Base-by-base conservation (phyloP, 805 yeast species). In the Ogataea paradorogensis region DNA sequence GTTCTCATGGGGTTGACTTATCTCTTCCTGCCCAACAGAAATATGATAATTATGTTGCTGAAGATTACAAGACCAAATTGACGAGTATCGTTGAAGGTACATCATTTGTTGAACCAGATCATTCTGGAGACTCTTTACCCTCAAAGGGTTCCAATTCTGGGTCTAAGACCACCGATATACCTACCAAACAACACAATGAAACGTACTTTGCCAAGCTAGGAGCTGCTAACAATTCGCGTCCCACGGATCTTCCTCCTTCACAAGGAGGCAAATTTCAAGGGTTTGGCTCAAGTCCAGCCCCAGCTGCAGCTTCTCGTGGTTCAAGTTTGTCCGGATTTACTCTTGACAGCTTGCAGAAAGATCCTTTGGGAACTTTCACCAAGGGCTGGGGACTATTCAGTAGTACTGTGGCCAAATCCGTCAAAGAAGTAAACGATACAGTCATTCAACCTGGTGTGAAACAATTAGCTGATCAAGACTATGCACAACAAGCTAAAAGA, bases 301-400 rank as follows among this genome's bases (percentile, higher is more conserved):
- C 82, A 21, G 44, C 50, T 27, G 32, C 48, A 27, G 32, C 48
- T 43, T 45, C 43, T 37, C 34, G 30, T 32, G 45, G 57, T 34
- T 76, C 78, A 1, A 66, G 80, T 7, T 62, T 77, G 26, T 58
- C 82, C 8, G 72, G 73, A 1, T 72, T 87, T 53, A 78, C 84
- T 7, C 53, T 84, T 8, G 86, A 84, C 47, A 79, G 79, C 39
- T 67, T 85, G 35, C 95, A 84, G 61, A 65, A 61, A 27, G 98
- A 93, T 59, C 98, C 99, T 5, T 52, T 90, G 37, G 95, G 95
- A n/a, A 84, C 97, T 1, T 72, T 93, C 38, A 63, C 86, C 27
- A 87, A 82, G 63, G 98, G 99, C 15, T 93, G 98, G 96, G 90
- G 95, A 18, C 66, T 93, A 47, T 88, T 93, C 56, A 82, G 96